These are phyloP conservation scores for Trichoderma orchidacearum DNA, from an alignment of 495 filamentous ascomycete genomes.

Conservation along the genomic window DNA sequence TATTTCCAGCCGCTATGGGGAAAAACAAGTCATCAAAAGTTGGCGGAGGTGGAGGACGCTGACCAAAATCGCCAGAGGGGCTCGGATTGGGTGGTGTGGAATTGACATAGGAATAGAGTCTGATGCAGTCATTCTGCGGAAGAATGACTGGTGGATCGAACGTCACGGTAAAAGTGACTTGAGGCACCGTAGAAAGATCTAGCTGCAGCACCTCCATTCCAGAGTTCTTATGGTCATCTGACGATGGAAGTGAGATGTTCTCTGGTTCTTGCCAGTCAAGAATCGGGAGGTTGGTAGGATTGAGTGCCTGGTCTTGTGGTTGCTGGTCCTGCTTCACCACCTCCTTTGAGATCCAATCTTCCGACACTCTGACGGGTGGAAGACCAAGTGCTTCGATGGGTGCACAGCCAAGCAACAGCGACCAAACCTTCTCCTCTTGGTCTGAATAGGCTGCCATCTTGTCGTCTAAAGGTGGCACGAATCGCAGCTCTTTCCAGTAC, in stretches of 20 bases:
- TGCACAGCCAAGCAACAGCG: slow-evolving; percentile 50
- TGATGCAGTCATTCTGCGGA: slow-evolving; percentile 48
- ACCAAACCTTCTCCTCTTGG: slow-evolving; percentile 34
- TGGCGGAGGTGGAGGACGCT: slow-evolving; percentile 25
- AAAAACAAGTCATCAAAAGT: slow-evolving; percentile 60
- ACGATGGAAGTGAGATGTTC: slow-evolving; percentile 24
- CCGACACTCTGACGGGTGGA: slow-evolving; percentile 45
- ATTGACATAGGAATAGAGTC: slow-evolving; percentile 49
- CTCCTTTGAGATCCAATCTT: slow-evolving; percentile 49
- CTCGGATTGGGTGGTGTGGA: slow-evolving; percentile 30
- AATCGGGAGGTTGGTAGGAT: slow-evolving; percentile 24
- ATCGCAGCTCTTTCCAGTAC: slow-evolving; percentile 66
- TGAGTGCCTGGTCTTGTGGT: slow-evolving; percentile 28
- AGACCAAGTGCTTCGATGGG: slow-evolving; percentile 34
- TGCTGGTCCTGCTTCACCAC: slow-evolving; percentile 36
- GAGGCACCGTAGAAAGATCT: slow-evolving; percentile 31
- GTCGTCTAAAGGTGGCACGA: slow-evolving; percentile 23
- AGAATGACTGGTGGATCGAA: slow-evolving; percentile 76
- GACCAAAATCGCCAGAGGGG: neutral
- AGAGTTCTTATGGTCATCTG: slow-evolving; percentile 20
- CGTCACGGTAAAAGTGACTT: slow-evolving; percentile 69
- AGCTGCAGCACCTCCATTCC: slow-evolving; percentile 19
- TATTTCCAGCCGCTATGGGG: slow-evolving; percentile 21
- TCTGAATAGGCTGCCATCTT: slow-evolving; percentile 11
- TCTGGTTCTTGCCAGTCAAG: slow-evolving; percentile 58